Percentiles rank a stretch among this genome's conserved stretches.
Conservation (phyloP, 2,329 filamentous ascomycete species). For the Cadophora gregata region DNA sequence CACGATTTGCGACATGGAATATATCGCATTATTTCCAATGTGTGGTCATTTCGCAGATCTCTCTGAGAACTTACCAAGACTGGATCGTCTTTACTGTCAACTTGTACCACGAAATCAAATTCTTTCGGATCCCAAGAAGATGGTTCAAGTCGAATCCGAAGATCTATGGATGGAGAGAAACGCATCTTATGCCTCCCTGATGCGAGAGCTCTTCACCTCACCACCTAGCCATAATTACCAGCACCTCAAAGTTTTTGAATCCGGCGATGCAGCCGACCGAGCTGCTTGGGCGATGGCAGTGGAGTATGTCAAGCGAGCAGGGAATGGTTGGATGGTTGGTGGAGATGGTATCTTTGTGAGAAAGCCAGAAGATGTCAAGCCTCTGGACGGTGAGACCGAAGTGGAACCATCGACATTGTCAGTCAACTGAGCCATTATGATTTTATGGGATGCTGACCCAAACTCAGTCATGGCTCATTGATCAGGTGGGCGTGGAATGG, state of each 20-base stretch:
- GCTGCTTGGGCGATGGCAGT: slow-evolving; percentile 55
- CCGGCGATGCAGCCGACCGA: slow-evolving; percentile 53
- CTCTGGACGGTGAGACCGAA: slow-evolving; percentile 24
- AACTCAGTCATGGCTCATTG: slow-evolving; percentile 34
- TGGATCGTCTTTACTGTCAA: slow-evolving; percentile 62
- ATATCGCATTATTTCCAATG: slow-evolving; percentile 72
- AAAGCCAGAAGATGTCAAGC: slow-evolving; percentile 25
- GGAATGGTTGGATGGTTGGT: slow-evolving; percentile 51
- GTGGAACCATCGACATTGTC: slow-evolving; percentile 36
- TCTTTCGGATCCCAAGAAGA: slow-evolving; percentile 44
- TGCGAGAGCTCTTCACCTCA: slow-evolving; percentile 41
- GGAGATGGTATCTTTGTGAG: slow-evolving; percentile 54
- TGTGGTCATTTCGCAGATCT: slow-evolving; percentile 62
- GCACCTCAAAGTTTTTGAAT: slow-evolving; percentile 55
- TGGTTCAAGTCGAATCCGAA: slow-evolving; percentile 39
- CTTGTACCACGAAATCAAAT: slow-evolving; percentile 49
- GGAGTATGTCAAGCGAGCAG: slow-evolving; percentile 48
- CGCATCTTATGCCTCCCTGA: slow-evolving; percentile 40
- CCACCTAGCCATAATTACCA: slow-evolving; percentile 48
- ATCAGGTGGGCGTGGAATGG: slow-evolving; percentile 42
- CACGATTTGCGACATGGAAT: slow-evolving; percentile 58
- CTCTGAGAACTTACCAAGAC: slow-evolving; percentile 53
- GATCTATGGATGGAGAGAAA: slow-evolving; percentile 44
- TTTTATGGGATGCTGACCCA: slow-evolving; percentile 10
- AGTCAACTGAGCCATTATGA: slow-evolving; percentile 34